These are phyloP conservation scores for Colletotrichum cordylinicola DNA, from an alignment of 2,329 filamentous ascomycete species.

Conservation along the genomic window DNA sequence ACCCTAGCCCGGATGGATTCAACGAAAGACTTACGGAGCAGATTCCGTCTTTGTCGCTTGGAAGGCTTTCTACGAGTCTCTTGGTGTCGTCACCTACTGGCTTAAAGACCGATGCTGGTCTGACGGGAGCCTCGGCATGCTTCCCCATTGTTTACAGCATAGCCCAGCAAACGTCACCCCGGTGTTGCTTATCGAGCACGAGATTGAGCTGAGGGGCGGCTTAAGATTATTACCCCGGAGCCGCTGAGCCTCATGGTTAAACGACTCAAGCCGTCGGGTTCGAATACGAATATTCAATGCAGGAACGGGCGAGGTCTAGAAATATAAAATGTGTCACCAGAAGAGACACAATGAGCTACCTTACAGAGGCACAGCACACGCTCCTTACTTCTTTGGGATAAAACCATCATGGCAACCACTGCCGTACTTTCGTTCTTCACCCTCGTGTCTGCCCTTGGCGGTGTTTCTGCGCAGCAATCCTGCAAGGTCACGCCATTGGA, in stretches of 20 bases:
- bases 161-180: neutral
- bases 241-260: neutral
- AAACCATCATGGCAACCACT: neutral
- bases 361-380: neutral
- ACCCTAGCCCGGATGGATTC: neutral
- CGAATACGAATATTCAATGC: neutral
- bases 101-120: neutral
- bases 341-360: neutral
- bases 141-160: neutral
- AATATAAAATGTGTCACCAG: neutral
- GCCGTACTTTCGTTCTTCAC: neutral
- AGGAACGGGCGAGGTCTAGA: neutral
- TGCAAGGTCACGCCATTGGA: slow-evolving; percentile 3
- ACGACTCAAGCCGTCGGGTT: neutral
- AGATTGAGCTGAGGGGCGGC: neutral
- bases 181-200: neutral
- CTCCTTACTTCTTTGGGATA: neutral
- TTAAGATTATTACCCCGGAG: neutral
- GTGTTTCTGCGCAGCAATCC: neutral
- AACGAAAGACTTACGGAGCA: neutral
- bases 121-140: neutral
- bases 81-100: neutral
- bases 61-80: neutral
- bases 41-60: neutral
- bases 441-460: neutral